Base-by-base conservation (phyloP, 345 rosid species). In the Streptanthus diversifolius region DNA sequence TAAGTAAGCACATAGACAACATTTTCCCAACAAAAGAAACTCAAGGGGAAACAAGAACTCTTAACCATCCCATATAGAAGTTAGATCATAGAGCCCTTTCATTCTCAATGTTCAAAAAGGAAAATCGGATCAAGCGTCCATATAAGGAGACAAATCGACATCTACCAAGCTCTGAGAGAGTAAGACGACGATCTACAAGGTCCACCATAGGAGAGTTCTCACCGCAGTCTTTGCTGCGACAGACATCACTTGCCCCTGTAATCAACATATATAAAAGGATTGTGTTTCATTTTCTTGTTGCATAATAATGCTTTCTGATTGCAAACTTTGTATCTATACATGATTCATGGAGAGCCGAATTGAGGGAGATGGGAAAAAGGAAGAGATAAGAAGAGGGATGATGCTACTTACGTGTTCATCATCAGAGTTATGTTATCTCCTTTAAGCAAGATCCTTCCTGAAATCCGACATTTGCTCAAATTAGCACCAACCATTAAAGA, bases 401-500 rank as follows among this genome's bases (percentile, higher is more conserved):
- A 11, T 9, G 66, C 15, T 51, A 63, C 83, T 86, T 83, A 91
- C 89, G 90, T 76, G 82, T 79, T 91, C 97, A 88, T 89, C 90
- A 91, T 91, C 75, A 88, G 86, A 35, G 96, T 86, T 62, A 89
- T 89, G 82, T 87, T 91, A 76, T 91, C 93, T 66, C 90, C 96
- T 80, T 80, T 91, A 6, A 91, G 89, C 54, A 91, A 83, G 60
- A 91, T 88, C 82, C 96, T 83, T 71, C 97, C 97, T 91, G 86
- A 11, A 32, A 37, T 30, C 14, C 36, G 11, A 15, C 7, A 66
- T 47, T 14, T n/a, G 39, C n/a, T 0, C 18, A 8, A 66, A 22
- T 66, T 21, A 64, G 57, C 7, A 63, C 12, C 45, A 61, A 18
- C 3, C 18, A 47, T 21, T 63, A n/a, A 58, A 72, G 30, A 33